These are phyloP conservation scores for Lodderomyces beijingensis DNA, from an alignment of 1,139 yeast genomes.

Conservation along the genomic window DNA sequence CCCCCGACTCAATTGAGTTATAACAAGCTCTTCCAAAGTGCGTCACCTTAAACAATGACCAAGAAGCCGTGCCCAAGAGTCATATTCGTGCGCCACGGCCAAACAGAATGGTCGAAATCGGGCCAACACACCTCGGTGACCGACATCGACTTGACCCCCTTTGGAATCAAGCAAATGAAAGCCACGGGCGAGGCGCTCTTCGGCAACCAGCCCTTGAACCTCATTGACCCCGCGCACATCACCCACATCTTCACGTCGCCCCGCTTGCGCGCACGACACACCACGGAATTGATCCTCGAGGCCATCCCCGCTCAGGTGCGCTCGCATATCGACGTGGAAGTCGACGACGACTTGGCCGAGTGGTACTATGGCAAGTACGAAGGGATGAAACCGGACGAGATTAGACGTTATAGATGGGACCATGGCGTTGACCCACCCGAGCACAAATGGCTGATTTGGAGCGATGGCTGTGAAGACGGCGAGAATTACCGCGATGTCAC, in stretches of 20 bases:
- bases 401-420: constrained; percentile 51
- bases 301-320: constrained; percentile 45
- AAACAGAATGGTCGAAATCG: constrained; percentile 91
- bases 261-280: constrained; percentile 70
- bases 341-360: constrained; percentile 74
- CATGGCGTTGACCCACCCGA: constrained; percentile 54
- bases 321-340: constrained; percentile 39
- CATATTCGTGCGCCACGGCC: constrained; percentile 80
- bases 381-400: constrained; percentile 69
- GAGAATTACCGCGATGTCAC: constrained; percentile 66
- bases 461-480: constrained; percentile 91
- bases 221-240: constrained; percentile 61
- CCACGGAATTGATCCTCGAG: constrained; percentile 56
- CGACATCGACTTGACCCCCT: constrained; percentile 71
- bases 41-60: too few species aligned
- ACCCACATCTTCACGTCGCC: constrained; percentile 75
- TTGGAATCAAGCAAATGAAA: constrained; percentile 72
- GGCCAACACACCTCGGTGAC: constrained; percentile 90
- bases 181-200: constrained; percentile 71
- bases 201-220: constrained; percentile 45
- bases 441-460: constrained; percentile 77
- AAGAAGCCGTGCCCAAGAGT: constrained; percentile 61
- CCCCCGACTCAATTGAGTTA: too few species aligned
- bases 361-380: constrained; percentile 98
- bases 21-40: too few species aligned